phyloP scores from a whole-genome alignment of 257 asterid species.

The Solanum tarijense region DNA sequence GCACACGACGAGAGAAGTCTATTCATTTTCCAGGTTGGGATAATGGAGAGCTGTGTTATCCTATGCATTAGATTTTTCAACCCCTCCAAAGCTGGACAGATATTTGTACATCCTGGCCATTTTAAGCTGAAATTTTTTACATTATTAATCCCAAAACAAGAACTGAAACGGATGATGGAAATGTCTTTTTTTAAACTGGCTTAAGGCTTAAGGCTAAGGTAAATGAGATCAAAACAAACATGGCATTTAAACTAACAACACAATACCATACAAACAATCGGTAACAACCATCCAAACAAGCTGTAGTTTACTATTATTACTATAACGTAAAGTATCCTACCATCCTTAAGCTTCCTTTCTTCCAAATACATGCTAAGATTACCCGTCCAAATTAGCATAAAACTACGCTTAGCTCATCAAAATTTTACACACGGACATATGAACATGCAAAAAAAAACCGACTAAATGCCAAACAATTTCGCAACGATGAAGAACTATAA shows the following conservation, averaged over 20 bases:
- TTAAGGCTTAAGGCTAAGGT: neutral
- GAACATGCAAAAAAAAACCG: neutral
- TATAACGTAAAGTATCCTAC: neutral
- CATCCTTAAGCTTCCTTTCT: neutral
- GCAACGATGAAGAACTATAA: neutral
- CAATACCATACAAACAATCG: neutral
- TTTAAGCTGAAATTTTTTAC: neutral
- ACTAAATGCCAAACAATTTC: neutral
- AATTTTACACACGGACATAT: neutral
- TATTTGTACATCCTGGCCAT: neutral
- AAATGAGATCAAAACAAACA: neutral
- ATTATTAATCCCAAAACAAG: neutral
- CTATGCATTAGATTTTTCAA: neutral
- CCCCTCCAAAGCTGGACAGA: neutral
- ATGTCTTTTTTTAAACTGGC: neutral
- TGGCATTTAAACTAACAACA: neutral
- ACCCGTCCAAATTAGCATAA: neutral
- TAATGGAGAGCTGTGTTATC: neutral
- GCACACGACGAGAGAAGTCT: neutral
- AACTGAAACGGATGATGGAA: neutral
- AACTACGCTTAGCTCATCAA: neutral
- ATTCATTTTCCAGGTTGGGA: neutral
- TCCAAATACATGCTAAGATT: neutral
- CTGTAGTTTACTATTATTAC: neutral
- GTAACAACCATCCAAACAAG: neutral